Evolutionary conservation across 1,139 yeast genomes (phyloP).

Genomic region (Protomyces inundatus): DNA sequence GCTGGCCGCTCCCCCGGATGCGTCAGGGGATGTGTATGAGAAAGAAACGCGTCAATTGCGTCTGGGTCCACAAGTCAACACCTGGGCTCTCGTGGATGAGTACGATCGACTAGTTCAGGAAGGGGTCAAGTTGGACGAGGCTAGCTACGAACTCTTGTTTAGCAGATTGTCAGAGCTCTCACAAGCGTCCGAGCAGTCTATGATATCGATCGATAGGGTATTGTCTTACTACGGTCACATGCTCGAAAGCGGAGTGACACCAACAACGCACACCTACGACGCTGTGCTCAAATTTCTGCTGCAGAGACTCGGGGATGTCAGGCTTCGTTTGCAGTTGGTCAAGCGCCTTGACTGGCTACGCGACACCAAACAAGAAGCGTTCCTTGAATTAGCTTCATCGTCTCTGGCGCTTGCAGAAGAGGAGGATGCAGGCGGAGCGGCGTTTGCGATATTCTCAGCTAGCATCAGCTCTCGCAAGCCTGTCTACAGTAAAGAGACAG

Average conservation of each 20-base stretch:
- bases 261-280: slow-evolving; percentile 3
- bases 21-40: too few species aligned
- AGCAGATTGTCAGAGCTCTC: neutral
- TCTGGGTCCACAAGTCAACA: neutral
- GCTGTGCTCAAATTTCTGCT: neutral
- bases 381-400: neutral
- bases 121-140: neutral
- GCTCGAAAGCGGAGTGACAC: slow-evolving; percentile 10
- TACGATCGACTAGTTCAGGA: neutral
- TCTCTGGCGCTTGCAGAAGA: neutral
- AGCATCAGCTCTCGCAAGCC: neutral
- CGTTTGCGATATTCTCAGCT: slow-evolving; percentile 8
- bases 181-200: neutral
- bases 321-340: neutral
- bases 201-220: neutral
- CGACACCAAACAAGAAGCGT: slow-evolving; percentile 9
- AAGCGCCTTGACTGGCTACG: neutral
- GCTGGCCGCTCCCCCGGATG: too few species aligned
- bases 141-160: slow-evolving; percentile 5
- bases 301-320: neutral
- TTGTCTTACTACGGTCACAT: slow-evolving; percentile 6
- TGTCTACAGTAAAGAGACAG: neutral
- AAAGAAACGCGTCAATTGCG: neutral
- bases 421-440: neutral
- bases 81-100: neutral